Percentiles rank a stretch among this genome's conserved stretches.
Conservation (phyloP, 257 asterid genomes). For the Capsicum baccatum region DNA sequence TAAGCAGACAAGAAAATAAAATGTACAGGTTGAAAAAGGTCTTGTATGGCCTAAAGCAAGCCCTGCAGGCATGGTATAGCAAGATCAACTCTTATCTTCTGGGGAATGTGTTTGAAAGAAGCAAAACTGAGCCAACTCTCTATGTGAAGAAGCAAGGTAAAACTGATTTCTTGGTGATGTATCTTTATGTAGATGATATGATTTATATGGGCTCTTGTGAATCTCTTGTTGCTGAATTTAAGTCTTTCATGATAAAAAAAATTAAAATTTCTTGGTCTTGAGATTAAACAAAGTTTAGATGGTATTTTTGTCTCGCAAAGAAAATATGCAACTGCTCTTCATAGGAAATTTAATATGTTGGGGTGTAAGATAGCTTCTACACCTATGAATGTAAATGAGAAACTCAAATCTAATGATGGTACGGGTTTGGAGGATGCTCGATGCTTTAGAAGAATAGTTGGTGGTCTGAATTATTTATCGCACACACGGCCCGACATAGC, state of each 20-base stretch:
- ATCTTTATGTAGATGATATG: too few relatives aligned
- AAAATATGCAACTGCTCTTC: too few relatives aligned
- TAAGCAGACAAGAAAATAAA: not conserved
- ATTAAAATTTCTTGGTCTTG: too few relatives aligned
- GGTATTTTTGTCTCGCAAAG: too few relatives aligned
- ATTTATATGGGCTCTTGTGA: too few relatives aligned
- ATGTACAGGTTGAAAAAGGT: too few relatives aligned
- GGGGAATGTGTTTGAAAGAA: not conserved
- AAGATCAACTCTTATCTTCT: not conserved
- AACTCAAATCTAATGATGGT: not conserved
- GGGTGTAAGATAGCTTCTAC: not conserved
- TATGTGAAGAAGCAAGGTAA: not conserved
- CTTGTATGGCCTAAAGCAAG: not conserved
- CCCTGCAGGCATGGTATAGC: not conserved
- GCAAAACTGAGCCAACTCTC: conserved; percentile 11
- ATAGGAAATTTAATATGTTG: too few relatives aligned
- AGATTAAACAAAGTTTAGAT: too few relatives aligned
- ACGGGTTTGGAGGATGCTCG: not conserved
- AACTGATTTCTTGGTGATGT: not conserved
- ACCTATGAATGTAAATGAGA: conserved; percentile 3
- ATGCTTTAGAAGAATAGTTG: conserved; percentile 20
- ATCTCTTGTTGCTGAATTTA: too few relatives aligned
- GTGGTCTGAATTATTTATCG: conserved; percentile 10
- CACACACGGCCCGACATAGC: not conserved
- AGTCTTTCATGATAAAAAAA: too few relatives aligned